Percentiles rank a stretch among this genome's conserved stretches.
Evolutionary conservation across 1,284 basidiomycete genomes (phyloP).

Genomic region (Cryptococcus floricola): DNA sequence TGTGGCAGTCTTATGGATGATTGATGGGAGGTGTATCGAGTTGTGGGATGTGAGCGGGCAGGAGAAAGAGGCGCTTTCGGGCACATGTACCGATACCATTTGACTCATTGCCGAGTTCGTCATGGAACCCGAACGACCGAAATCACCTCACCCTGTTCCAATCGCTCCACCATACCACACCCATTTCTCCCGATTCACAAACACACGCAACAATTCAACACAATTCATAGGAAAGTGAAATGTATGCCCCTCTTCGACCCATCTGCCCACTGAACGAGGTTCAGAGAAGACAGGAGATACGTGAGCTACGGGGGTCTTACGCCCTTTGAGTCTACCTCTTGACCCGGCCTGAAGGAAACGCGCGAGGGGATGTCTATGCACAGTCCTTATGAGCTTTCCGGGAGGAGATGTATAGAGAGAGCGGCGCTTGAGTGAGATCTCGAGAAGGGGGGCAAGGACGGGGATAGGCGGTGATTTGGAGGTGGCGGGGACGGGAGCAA

Average conservation of each 20-base stretch:
- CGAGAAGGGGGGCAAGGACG: not conserved
- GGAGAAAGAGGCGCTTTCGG: too few species aligned
- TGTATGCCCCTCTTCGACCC: slow-evolving; percentile 49
- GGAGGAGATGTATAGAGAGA: not conserved
- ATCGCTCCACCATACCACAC: too few species aligned
- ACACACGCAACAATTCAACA: not conserved
- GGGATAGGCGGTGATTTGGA: not conserved
- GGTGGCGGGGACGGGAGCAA: not conserved
- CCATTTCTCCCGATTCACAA: not conserved
- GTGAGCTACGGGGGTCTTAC: slow-evolving; percentile 30
- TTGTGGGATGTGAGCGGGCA: too few species aligned
- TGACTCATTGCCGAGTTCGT: too few species aligned
- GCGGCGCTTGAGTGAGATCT: not conserved
- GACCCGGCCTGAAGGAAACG: not conserved
- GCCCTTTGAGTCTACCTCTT: slow-evolving; percentile 14
- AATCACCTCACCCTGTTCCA: too few species aligned
- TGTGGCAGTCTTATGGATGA: too few species aligned
- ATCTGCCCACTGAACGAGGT: slow-evolving; percentile 33
- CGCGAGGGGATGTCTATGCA: not conserved
- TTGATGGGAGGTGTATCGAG: too few species aligned
- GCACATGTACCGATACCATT: too few species aligned
- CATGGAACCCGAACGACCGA: too few species aligned
- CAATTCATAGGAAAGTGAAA: not conserved
- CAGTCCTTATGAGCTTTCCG: not conserved
- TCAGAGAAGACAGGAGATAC: slow-evolving; percentile 47